Conservation (phyloP, 495 filamentous ascomycete species). For the Podospora conica region DNA sequence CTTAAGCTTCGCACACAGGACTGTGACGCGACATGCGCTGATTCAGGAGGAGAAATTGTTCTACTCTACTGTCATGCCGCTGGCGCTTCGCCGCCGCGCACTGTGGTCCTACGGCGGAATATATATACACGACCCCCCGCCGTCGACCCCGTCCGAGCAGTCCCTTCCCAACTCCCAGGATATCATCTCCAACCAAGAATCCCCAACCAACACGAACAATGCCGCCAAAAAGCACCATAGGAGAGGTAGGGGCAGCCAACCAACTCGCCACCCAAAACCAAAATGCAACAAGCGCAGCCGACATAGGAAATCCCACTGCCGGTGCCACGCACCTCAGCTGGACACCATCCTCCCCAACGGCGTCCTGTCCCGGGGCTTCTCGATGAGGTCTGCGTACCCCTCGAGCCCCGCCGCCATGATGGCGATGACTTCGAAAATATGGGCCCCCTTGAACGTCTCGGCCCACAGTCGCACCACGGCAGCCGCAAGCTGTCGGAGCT, state of each 20-base stretch:
- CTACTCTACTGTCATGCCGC: not conserved
- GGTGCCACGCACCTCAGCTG: slow-evolving; percentile 8
- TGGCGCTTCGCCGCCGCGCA: no score
- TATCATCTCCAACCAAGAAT: not conserved
- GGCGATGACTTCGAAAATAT: slow-evolving; percentile 62
- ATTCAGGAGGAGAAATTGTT: no score
- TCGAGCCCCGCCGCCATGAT: slow-evolving; percentile 57
- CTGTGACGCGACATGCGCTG: not conserved
- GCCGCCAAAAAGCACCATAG: not conserved
- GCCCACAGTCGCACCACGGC: slow-evolving; percentile 63
- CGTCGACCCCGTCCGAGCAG: not conserved
- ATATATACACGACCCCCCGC: not conserved
- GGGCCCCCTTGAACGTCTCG: slow-evolving; percentile 59
- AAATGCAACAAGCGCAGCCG: no score
- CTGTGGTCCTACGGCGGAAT: not conserved
- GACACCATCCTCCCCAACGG: slow-evolving; percentile 31
- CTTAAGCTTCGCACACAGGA: no score
- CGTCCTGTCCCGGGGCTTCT: slow-evolving; percentile 46
- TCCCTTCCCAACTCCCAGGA: not conserved
- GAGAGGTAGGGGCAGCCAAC: no score
- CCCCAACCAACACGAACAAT: not conserved
- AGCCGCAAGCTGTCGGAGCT: slow-evolving; percentile 54
- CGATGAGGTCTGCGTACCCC: slow-evolving; percentile 58
- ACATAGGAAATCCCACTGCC: not conserved
- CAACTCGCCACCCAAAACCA: no score